Conservation (phyloP, 768 basidiomycete species). For the Hericium rajendrae region DNA sequence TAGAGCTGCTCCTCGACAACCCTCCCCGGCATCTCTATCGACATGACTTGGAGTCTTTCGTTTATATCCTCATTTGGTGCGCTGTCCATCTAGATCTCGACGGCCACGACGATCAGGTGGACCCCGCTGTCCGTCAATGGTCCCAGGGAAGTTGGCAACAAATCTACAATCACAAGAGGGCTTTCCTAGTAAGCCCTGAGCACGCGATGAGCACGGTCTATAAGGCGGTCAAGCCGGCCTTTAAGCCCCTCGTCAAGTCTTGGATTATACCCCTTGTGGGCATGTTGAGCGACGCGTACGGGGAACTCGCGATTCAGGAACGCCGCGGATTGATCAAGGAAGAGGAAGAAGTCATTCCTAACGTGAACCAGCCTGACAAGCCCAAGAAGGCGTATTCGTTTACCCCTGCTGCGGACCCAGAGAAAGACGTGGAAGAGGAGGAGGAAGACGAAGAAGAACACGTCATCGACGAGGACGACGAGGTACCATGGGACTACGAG, state of each 20-base stretch:
- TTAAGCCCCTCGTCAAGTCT: neutral
- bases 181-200: too few relatives aligned
- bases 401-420: too few relatives aligned
- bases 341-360: neutral
- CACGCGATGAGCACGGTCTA: neutral
- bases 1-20: neutral
- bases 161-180: too few relatives aligned
- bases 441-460: too few relatives aligned
- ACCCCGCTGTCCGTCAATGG: neutral
- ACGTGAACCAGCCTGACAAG: neutral
- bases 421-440: too few relatives aligned
- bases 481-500: neutral
- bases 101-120: neutral
- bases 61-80: neutral
- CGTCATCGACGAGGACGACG: too few relatives aligned
- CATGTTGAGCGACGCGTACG: neutral
- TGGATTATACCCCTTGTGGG: neutral
- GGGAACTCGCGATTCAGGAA: neutral
- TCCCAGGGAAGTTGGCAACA: too few relatives aligned
- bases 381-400: too few relatives aligned
- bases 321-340: neutral
- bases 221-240: neutral
- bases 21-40: neutral
- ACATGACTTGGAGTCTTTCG: neutral
- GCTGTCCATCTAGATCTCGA: neutral